Base-by-base conservation (phyloP, 345 rosid genomes). In the Melastoma malabathricum region DNA sequence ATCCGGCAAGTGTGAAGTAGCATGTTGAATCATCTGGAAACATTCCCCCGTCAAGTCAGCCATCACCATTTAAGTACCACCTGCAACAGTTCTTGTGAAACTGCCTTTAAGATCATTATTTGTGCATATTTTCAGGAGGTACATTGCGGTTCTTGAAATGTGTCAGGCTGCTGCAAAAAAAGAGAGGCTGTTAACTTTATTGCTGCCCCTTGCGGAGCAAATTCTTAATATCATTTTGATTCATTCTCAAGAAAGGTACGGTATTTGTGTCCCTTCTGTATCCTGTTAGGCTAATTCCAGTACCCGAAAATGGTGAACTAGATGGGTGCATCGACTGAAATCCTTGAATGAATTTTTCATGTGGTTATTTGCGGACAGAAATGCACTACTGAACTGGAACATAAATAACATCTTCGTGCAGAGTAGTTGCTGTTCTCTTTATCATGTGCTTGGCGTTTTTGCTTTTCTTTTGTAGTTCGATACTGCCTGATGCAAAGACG, bases 131-230 rank as follows among this genome's bases (percentile, higher is more conserved):
- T 48, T 45, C 88, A 90, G 98, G 93, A 81, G 98, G 74, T 82
- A 80, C 65, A 66, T 77, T 63, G 93, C 98, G 15, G 84, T 90
- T 96, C 83, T 84, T 12, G 95, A 90, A 73, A 86, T 86, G 93
- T 90, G 93, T 72, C 76, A 69, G 68, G 82, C 81, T 48, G 86
- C 82, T 51, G 87, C 89, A 47, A 68, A 65, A 58, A 75, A 75
- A 63, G 96, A 84, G 64, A 89, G 82, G 70, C 78, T 82, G 48
- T 73, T 86, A 51, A 65, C 82, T 51, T 64, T 90, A 53, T 67
- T 86, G 56, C 81, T 87, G 55, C 85, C 79, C 47, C 80, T 90
- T 25, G 81, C 73, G 14, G 98, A 90, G 67, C 81, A 82, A 34
- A 47, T 84, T 51, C 75, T 90, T 44, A 84, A 90, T 70, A 62